Evolutionary conservation across 169 alveolate species (phyloP), one percentile per base, ranked within the genome.

Genomic region (Plasmodium knowlesi): DNA sequence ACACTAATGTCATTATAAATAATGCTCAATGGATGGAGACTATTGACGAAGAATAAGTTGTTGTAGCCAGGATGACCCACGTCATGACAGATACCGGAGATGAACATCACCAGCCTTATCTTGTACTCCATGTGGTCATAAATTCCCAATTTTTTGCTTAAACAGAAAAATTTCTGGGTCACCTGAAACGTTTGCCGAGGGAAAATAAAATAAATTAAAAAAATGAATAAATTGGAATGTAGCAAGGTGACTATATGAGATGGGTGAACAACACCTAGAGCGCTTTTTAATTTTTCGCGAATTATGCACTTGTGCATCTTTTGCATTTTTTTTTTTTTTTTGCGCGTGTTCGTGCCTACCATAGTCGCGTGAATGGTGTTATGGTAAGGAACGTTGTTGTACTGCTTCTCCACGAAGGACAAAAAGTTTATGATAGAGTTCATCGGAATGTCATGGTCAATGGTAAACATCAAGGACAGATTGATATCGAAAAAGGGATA

Each of bases 41-140:
- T 95, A 82, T 96, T 97, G 50, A 97, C 96, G 92, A 97, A 96
- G 78, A 97, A 97, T 19, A 97, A 92, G 76, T 97, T 98, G 85
- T 97, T 98, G 61, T 97, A 85, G 2, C 98, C 99, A 19, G 98
- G 98, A 83, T 98, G 99, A 43, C 99, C 99, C 14, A 98, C 97
- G 93, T 98, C 99, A 88, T 98, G 99, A 53, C 98, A 98, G 14
- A 98, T 89, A 1, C 98, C 97, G 14, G 99, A 96, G n/a, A 98
- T 95, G 46, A 98, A 91, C 78, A 97, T 86, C 41, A 97, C 93
- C 43, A 97, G 91, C 91, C 95, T 91, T 67, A 97, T 98, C 78
- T 96, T 92, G 34, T 92, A 76, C 46, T 82, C 96, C 97, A 96
- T 73, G 71, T 74, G 80, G 3, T 94, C 97, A 90, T 93, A 94